Evolutionary conservation across 129 eudicot species (phyloP).

Genomic region (carrot (Daucus carota)): DH1_v3.0 NC_030382.2:27200501-27201000

Average conservation of each 20-base stretch:
- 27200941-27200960: conserved; percentile 52
- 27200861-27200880: conserved; percentile 94
- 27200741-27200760: conserved; percentile 96
- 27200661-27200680: conserved; percentile 96
- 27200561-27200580: conserved; percentile 56
- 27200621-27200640: conserved; percentile 71
- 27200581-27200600: conserved; percentile 44
- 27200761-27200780: conserved; percentile 90
- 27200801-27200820: conserved; percentile 63
- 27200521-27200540: conserved; percentile 71
- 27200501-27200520: conserved; percentile 21
- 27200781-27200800: conserved; percentile 95
- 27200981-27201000: conserved; percentile 62
- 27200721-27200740: conserved; percentile 88
- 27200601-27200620: conserved; percentile 52
- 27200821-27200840: conserved; percentile 48
- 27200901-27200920: conserved; percentile 28
- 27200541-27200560: conserved; percentile 74
- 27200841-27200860: conserved; percentile 94
- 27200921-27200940: conserved; percentile 21
- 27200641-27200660: conserved; percentile 90
- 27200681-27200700: conserved; percentile 75
- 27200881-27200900: conserved; percentile 78
- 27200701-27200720: conserved; percentile 76
- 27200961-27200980: conserved; percentile 64